A percentile compares a stretch with the other conserved stretches of the same genome.
phyloP scores from a whole-genome alignment of 2,329 filamentous ascomycete genomes.

The Fusarium udum region DNA sequence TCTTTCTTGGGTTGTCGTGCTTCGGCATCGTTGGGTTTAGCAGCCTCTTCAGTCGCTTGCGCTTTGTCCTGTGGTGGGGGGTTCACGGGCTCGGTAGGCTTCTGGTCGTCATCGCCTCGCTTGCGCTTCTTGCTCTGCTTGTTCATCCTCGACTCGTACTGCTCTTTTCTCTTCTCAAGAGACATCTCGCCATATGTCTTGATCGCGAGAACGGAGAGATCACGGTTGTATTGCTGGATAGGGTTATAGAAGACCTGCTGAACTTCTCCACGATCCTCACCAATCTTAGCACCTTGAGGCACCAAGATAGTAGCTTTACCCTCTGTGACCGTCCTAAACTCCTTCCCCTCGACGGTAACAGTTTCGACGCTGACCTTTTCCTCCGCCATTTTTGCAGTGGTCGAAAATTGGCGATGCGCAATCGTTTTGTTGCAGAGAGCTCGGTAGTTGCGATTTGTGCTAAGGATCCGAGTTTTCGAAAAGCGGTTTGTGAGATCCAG shows the following conservation, averaged over 20 bases:
- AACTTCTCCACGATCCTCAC: constrained; percentile 66
- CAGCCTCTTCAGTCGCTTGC: constrained; percentile 23
- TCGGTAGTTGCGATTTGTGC: neutral
- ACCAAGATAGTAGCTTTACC: constrained; percentile 67
- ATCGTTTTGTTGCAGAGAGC: constrained; percentile 1
- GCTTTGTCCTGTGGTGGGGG: constrained; percentile 17
- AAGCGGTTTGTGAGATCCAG: neutral
- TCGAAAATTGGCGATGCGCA: constrained; percentile 29
- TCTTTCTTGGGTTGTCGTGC: constrained; percentile 40
- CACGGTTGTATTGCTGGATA: constrained; percentile 98
- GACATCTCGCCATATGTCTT: constrained; percentile 82
- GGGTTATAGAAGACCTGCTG: constrained; percentile 98
- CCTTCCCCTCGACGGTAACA: constrained; percentile 54
- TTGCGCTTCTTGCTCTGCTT: constrained; percentile 58
- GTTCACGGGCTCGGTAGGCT: constrained; percentile 19
- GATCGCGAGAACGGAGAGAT: constrained; percentile 91
- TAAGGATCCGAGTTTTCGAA: neutral
- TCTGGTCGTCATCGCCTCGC: constrained; percentile 52
- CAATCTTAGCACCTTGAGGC: constrained; percentile 56
- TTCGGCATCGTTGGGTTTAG: constrained; percentile 19
- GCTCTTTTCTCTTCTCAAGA: constrained; percentile 57
- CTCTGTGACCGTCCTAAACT: constrained; percentile 63
- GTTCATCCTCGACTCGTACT: constrained; percentile 53
- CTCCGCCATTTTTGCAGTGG: constrained; percentile 35
- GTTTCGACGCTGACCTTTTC: constrained; percentile 33